These are phyloP conservation scores for Penicillium subrubescens DNA, from an alignment of 495 filamentous ascomycete genomes.

Conservation along the genomic window DNA sequence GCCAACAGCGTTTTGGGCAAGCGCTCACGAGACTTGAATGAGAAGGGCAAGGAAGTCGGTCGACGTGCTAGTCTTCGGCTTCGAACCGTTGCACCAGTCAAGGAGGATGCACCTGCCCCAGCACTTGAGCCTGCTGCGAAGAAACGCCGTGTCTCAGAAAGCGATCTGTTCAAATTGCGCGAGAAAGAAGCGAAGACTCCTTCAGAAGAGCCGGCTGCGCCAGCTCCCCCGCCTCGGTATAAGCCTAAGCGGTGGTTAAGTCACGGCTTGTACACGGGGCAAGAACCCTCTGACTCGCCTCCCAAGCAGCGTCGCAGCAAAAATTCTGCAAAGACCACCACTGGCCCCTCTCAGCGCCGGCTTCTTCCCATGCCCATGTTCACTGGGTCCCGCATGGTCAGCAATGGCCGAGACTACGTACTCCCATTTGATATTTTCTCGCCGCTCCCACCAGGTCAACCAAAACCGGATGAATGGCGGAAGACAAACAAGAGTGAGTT, in stretches of 20 bases:
- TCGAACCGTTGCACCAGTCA: conserved; percentile 31
- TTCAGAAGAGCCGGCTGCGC: conserved; percentile 37
- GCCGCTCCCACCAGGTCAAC: conserved; percentile 79
- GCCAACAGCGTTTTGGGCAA: conserved; percentile 56
- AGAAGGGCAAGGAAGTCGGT: conserved; percentile 44
- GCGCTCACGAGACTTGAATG: conserved; percentile 47
- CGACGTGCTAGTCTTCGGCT: conserved; percentile 47
- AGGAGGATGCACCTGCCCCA: conserved; percentile 34
- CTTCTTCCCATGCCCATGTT: conserved; percentile 71
- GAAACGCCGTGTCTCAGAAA: conserved; percentile 51
- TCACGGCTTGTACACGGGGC: conserved; percentile 88
- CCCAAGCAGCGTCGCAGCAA: conserved; percentile 64
- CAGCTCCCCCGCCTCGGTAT: conserved; percentile 37
- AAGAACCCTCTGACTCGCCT: conserved; percentile 66
- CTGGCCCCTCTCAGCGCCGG: conserved; percentile 41
- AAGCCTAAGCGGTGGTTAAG: conserved; percentile 70
- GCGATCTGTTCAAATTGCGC: conserved; percentile 45
- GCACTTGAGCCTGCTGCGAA: conserved; percentile 43
- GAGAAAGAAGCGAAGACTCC: conserved; percentile 36
- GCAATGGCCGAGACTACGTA: conserved; percentile 75
- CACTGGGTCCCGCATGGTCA: conserved; percentile 59
- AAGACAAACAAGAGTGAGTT: conserved; percentile 85
- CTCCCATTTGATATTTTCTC: conserved; percentile 88
- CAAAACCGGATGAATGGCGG: conserved; percentile 87
- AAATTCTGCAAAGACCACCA: conserved; percentile 47